Percentiles rank a stretch among this genome's conserved stretches.
Conservation (phyloP, 164 flowering plant species). For the Umbilicus rupestris region DNA sequence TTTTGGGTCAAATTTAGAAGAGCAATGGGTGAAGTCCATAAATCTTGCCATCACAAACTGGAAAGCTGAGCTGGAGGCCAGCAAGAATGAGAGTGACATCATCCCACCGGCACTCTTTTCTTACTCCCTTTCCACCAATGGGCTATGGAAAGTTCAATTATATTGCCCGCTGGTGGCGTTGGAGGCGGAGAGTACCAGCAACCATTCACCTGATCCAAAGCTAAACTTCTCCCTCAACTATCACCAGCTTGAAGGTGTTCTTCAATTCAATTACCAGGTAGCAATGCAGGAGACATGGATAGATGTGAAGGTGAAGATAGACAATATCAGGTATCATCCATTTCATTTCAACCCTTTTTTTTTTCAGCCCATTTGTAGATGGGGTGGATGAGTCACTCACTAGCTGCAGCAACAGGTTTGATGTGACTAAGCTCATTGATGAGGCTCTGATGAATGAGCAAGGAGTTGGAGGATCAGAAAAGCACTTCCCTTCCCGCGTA, state of each 20-base stretch:
- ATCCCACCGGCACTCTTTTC: slow-evolving; percentile 58
- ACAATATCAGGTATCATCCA: slow-evolving; percentile 68
- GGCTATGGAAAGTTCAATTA: slow-evolving; percentile 83
- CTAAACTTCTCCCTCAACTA: slow-evolving; percentile 56
- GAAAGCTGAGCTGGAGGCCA: slow-evolving; percentile 37
- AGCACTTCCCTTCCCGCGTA: slow-evolving; percentile 84
- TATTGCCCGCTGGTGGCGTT: slow-evolving; percentile 77
- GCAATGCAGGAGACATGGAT: slow-evolving; percentile 44
- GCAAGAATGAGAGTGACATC: slow-evolving; percentile 11
- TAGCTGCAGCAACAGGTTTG: slow-evolving; percentile 54
- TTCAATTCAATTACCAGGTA: slow-evolving; percentile 57
- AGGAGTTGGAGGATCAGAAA: slow-evolving; percentile 67
- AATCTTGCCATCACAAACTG: slow-evolving; percentile 83
- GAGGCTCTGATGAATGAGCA: slow-evolving; percentile 44
- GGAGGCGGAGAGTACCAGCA: slow-evolving; percentile 40
- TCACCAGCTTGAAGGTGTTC: slow-evolving; percentile 81
- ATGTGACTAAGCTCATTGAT: slow-evolving; percentile 46
- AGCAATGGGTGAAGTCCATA: slow-evolving; percentile 77
- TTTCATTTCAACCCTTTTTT: too few relatives aligned
- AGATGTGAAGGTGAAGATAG: slow-evolving; percentile 46
- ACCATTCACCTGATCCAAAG: slow-evolving; percentile 30
- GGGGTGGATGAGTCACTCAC: too few relatives aligned
- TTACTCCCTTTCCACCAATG: slow-evolving; percentile 43
- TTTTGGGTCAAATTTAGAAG: slow-evolving; percentile 67
- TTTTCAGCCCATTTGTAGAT: too few relatives aligned